These are phyloP conservation scores for Iodosphaeria phyllophila DNA, from an alignment of 2,329 filamentous ascomycete genomes.

Conservation along the genomic window DNA sequence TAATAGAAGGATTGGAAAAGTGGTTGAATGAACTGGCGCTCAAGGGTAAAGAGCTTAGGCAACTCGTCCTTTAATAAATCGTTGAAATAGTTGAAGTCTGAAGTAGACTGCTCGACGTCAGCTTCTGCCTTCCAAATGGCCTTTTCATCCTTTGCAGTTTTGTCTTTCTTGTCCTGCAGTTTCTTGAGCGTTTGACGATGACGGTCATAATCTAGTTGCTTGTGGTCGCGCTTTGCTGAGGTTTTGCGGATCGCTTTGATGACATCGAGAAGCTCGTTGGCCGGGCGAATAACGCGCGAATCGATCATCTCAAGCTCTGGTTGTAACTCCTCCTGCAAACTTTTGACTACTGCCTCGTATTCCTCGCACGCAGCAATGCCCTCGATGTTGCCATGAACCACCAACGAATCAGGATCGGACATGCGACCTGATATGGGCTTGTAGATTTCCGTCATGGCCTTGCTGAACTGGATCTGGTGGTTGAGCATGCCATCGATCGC, in stretches of 20 bases:
- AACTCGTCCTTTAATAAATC: slow-evolving; percentile 91
- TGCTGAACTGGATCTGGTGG: slow-evolving; percentile 96
- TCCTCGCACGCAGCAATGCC: slow-evolving; percentile 92
- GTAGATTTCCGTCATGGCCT: slow-evolving; percentile 92
- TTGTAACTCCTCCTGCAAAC: slow-evolving; percentile 70
- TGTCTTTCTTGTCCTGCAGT: slow-evolving; percentile 94
- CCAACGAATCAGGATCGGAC: slow-evolving; percentile 75
- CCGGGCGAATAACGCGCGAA: slow-evolving; percentile 71
- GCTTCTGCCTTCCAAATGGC: slow-evolving; percentile 89
- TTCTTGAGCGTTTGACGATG: slow-evolving; percentile 75
- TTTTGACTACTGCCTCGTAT: slow-evolving; percentile 79
- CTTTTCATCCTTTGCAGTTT: slow-evolving; percentile 91
- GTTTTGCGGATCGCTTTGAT: slow-evolving; percentile 92
- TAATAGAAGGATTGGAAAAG: slow-evolving; percentile 99
- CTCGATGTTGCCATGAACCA: slow-evolving; percentile 72
- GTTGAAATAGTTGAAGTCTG: slow-evolving; percentile 97
- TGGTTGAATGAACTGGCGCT: slow-evolving; percentile 87
- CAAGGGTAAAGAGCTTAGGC: slow-evolving; percentile 74
- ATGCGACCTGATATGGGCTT: slow-evolving; percentile 92
- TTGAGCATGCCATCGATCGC: slow-evolving; percentile 95
- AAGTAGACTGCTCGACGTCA: slow-evolving; percentile 76
- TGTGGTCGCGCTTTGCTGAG: slow-evolving; percentile 80
- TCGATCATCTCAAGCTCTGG: slow-evolving; percentile 98
- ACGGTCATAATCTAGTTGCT: slow-evolving; percentile 90
- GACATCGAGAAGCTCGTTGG: slow-evolving; percentile 82